Conservation (phyloP, 2,329 filamentous ascomycete genomes). For the Sporothrix humicola region DNA sequence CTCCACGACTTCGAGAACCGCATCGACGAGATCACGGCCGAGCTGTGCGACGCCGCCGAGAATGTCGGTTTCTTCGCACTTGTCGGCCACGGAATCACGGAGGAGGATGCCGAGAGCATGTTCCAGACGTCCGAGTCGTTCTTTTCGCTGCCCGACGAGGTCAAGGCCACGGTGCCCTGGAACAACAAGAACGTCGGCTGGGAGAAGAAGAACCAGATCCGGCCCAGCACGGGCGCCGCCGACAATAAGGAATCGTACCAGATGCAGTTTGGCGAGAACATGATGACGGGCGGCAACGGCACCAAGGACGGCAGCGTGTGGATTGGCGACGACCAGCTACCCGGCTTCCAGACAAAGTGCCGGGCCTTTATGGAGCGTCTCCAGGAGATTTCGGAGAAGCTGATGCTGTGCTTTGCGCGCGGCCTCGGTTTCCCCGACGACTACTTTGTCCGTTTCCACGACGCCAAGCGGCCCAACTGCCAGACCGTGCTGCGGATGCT, state of each 20-base stretch:
- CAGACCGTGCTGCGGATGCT: slow-evolving; percentile 56
- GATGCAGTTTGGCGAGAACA: slow-evolving; percentile 61
- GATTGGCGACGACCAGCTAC: slow-evolving; percentile 53
- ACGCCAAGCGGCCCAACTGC: slow-evolving; percentile 54
- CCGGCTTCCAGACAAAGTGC: slow-evolving; percentile 54
- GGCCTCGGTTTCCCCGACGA: slow-evolving; percentile 58
- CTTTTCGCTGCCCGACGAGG: slow-evolving; percentile 57
- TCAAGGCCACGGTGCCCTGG: slow-evolving; percentile 62
- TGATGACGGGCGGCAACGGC: slow-evolving; percentile 53
- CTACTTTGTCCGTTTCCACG: slow-evolving; percentile 62
- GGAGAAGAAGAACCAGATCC: slow-evolving; percentile 64
- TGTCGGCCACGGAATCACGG: slow-evolving; percentile 53
- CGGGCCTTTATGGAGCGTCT: slow-evolving; percentile 60
- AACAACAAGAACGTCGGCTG: slow-evolving; percentile 63
- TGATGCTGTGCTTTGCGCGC: slow-evolving; percentile 65
- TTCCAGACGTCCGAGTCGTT: slow-evolving; percentile 51
- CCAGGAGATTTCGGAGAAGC: slow-evolving; percentile 59
- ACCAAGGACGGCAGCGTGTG: slow-evolving; percentile 48
- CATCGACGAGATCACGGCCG: slow-evolving; percentile 58
- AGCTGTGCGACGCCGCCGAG: slow-evolving; percentile 60
- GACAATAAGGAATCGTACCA: slow-evolving; percentile 69
- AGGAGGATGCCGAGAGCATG: slow-evolving; percentile 52
- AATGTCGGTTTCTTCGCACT: slow-evolving; percentile 65
- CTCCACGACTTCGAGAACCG: slow-evolving; percentile 59
- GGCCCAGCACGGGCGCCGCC: slow-evolving; percentile 62